Evolutionary conservation across 2,329 filamentous ascomycete species (phyloP).

Genomic region (Pleurostoma richardsiae): DNA sequence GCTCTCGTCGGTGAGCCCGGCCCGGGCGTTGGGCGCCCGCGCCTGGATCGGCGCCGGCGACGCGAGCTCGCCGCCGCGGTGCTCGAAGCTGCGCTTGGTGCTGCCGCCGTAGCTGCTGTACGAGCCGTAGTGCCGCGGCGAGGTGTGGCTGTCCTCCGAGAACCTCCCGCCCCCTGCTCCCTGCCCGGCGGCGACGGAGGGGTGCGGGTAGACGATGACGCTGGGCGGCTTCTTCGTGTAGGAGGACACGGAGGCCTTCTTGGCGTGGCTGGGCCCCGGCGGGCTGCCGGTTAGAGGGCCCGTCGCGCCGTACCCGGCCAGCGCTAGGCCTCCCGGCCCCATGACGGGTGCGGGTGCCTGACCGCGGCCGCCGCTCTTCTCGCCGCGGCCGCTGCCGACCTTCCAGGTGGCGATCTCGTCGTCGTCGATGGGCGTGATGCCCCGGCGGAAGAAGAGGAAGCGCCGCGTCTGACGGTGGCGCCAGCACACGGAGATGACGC

Average conservation of each 20-base stretch:
- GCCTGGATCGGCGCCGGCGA: conserved; percentile 45
- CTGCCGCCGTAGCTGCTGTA: conserved; percentile 16
- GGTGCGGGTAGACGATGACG: conserved; percentile 46
- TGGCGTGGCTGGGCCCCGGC: conserved; percentile 21
- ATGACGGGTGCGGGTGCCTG: conserved; percentile 7
- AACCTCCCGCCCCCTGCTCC: conserved; percentile 12
- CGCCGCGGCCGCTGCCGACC: conserved; percentile 24
- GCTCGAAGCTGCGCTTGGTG: conserved; percentile 36
- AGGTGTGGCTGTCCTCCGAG: conserved; percentile 20
- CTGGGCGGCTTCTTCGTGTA: conserved; percentile 40
- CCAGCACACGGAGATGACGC: conserved; percentile 29
- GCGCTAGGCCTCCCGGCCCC: conserved; percentile 5
- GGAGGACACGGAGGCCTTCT: conserved; percentile 27
- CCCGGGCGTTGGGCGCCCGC: conserved; percentile 56
- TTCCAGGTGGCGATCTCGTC: conserved; percentile 65
- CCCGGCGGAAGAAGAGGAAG: conserved; percentile 45
- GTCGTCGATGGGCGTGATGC: conserved; percentile 57
- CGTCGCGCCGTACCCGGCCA: conserved; percentile 2
- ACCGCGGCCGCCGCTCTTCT: conserved; percentile 18
- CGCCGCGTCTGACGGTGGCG: conserved; percentile 29
- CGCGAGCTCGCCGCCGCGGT: conserved; percentile 27
- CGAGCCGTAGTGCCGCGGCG: conserved; percentile 16
- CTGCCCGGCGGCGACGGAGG: conserved; percentile 7
- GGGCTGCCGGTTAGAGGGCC: not conserved
- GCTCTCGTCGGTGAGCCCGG: conserved; percentile 56